A percentile compares a stretch with the other conserved stretches of the same genome.
Conservation (phyloP, 2,329 filamentous ascomycete genomes). For the Samsoniella hepiali region DNA sequence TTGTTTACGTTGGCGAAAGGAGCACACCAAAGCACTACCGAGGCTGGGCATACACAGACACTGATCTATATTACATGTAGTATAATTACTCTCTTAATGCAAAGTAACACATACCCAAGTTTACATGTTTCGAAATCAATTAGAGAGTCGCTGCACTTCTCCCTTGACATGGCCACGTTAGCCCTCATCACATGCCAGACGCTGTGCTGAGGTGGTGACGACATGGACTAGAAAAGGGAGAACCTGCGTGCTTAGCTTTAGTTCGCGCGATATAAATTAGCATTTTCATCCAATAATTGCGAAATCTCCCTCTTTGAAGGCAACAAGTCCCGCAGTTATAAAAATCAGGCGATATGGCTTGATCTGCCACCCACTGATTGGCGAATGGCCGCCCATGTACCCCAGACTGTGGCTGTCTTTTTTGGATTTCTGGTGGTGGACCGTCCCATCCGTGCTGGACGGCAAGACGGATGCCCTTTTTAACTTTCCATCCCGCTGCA, state of each 20-base stretch:
- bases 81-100: too few species aligned
- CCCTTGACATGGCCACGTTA: not conserved
- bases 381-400: not conserved
- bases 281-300: not conserved
- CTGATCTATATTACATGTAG: too few species aligned
- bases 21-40: too few species aligned
- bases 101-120: too few species aligned
- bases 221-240: not conserved
- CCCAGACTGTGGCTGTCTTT: slow-evolving; percentile 16
- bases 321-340: not conserved
- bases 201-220: not conserved
- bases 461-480: not conserved
- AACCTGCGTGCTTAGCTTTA: not conserved
- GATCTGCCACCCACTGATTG: not conserved
- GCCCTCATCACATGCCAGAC: not conserved
- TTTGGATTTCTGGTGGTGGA: not conserved
- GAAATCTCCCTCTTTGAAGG: not conserved
- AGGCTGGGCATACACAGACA: too few species aligned
- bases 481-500: not conserved
- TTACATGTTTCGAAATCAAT: too few species aligned
- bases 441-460: not conserved
- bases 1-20: too few species aligned
- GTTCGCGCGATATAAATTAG: too few species aligned
- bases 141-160: not conserved
- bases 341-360: not conserved